Evolutionary conservation across 192 early-diverging fungal genomes (phyloP).

Genomic region (Gamsiella multidivaricata): DNA sequence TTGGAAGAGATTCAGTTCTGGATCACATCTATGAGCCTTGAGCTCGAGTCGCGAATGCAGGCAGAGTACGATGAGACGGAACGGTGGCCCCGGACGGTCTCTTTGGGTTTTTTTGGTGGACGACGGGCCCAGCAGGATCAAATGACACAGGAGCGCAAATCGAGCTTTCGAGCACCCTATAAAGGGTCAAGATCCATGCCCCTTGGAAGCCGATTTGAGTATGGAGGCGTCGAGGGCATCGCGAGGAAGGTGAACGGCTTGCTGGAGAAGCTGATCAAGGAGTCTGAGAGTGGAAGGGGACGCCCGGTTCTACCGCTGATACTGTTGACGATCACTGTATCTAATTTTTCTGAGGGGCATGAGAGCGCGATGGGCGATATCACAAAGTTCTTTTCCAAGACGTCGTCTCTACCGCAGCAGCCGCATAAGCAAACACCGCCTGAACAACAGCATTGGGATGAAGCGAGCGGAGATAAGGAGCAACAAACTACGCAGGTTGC

Average conservation of each 20-base stretch:
- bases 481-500: neutral
- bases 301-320: constrained; percentile 33
- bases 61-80: constrained; percentile 43
- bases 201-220: constrained; percentile 37
- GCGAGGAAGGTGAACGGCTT: constrained; percentile 29
- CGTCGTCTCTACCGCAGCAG: neutral
- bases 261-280: constrained; percentile 39
- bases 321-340: constrained; percentile 34
- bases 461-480: neutral
- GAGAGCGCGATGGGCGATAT: constrained; percentile 40
- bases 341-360: constrained; percentile 31
- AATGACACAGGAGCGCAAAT: constrained; percentile 2
- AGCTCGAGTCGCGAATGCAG: constrained; percentile 35
- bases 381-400: constrained; percentile 52
- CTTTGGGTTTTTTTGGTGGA: constrained; percentile 49
- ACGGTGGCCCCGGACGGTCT: constrained; percentile 44
- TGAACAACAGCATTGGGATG: neutral
- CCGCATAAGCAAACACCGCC: neutral
- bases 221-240: constrained; percentile 46
- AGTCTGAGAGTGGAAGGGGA: constrained; percentile 29
- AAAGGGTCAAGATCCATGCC: constrained; percentile 45
- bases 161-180: constrained; percentile 19
- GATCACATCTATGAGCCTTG: constrained; percentile 31
- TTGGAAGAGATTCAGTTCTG: constrained; percentile 51
- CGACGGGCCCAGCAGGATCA: neutral